These are phyloP conservation scores for Pythium oligandrum DNA, from an alignment of 352 stramenopile genomes.

Conservation along the genomic window DNA sequence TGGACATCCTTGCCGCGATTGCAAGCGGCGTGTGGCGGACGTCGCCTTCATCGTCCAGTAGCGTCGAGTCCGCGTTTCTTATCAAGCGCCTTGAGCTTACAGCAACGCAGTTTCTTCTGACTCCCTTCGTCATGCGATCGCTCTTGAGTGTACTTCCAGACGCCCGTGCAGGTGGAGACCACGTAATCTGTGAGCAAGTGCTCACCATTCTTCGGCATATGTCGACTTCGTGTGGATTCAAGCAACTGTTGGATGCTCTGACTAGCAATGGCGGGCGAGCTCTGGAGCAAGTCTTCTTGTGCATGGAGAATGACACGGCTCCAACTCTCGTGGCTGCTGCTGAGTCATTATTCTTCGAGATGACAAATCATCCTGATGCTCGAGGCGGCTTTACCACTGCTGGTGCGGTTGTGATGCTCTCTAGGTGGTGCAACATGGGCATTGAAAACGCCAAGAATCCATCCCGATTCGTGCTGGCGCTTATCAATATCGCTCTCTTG, in stretches of 20 bases:
- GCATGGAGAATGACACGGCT: constrained; percentile 31
- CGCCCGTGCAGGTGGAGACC: constrained; percentile 4
- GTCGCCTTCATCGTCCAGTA: background rate
- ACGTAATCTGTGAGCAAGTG: constrained; percentile 29
- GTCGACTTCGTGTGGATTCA: constrained; percentile 44
- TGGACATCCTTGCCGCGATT: constrained; percentile 11
- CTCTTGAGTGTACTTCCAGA: constrained; percentile 13
- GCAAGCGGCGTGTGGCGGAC: constrained; percentile 12
- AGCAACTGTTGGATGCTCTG: constrained; percentile 43
- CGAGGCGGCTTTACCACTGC: constrained; percentile 58
- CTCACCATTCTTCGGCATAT: constrained; percentile 36
- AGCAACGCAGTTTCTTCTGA: constrained; percentile 12
- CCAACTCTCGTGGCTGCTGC: constrained; percentile 27
- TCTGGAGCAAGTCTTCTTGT: constrained; percentile 40
- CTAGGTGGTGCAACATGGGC: constrained; percentile 31
- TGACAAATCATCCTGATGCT: constrained; percentile 45
- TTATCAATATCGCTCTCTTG: constrained; percentile 46
- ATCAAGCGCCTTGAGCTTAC: constrained; percentile 4
- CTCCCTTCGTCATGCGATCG: constrained; percentile 10
- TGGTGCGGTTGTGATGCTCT: constrained; percentile 42
- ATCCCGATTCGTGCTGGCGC: constrained; percentile 34
- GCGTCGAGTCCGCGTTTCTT: constrained; percentile 6
- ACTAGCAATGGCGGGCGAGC: constrained; percentile 47
- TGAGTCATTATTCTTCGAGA: constrained; percentile 52
- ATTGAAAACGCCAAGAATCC: constrained; percentile 23